phyloP scores from a whole-genome alignment of 495 filamentous ascomycete species.

The Saxophila tyrrhenica region DNA sequence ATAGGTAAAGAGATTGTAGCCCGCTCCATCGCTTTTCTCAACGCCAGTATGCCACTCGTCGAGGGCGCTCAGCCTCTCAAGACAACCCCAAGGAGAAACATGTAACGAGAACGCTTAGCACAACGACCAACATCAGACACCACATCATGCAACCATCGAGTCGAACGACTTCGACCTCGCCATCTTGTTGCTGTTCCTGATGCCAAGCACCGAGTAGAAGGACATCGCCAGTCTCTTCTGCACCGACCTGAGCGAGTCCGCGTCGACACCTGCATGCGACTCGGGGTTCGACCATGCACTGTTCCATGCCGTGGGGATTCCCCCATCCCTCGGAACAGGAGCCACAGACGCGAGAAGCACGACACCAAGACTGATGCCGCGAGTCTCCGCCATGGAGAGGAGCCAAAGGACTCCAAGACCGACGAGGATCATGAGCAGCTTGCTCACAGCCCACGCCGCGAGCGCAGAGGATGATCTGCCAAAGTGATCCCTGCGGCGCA shows the following conservation, averaged over 20 bases:
- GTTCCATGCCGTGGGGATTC: background rate
- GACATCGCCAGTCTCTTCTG: background rate
- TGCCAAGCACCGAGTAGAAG: too few species aligned
- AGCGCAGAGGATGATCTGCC: background rate
- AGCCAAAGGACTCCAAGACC: background rate
- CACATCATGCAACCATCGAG: background rate
- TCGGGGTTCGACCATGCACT: background rate
- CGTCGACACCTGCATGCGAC: too few species aligned
- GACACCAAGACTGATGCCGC: background rate
- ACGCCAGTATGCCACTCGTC: too few species aligned
- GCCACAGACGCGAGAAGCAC: background rate
- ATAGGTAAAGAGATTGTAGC: too few species aligned
- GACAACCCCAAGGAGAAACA: background rate
- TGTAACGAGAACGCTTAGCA: too few species aligned
- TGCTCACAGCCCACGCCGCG: background rate
- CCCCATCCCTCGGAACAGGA: background rate
- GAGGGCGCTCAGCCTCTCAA: background rate
- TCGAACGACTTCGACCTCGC: too few species aligned
- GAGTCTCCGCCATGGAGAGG: background rate
- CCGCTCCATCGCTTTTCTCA: too few species aligned
- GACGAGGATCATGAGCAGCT: background rate
- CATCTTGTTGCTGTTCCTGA: too few species aligned
- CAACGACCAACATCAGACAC: background rate
- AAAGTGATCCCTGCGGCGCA: conserved; percentile 15
- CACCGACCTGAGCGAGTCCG: too few species aligned